These are phyloP conservation scores for Tetraselmis chui DNA, from an alignment of 139 green algal species.

Conservation along the genomic window DNA sequence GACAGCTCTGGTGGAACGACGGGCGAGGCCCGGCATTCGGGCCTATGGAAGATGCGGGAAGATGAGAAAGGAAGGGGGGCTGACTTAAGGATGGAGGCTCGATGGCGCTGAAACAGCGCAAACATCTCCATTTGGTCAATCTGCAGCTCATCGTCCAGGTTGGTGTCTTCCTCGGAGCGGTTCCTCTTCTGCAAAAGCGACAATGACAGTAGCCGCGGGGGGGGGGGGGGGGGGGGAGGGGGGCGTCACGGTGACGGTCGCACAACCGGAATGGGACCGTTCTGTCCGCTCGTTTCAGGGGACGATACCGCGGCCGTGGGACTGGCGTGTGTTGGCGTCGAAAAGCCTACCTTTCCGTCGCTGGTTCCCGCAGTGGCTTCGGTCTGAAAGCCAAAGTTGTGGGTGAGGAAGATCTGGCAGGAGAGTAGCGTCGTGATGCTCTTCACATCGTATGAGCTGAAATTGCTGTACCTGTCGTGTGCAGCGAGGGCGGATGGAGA, in stretches of 20 bases:
- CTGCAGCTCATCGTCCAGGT: not conserved
- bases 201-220: no score
- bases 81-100: not conserved
- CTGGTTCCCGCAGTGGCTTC: not conserved
- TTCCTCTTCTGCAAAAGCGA: not conserved
- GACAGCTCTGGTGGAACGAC: no score
- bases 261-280: no score
- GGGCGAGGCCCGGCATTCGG: no score
- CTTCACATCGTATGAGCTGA: not conserved
- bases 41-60: not conserved
- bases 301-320: no score
- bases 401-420: slow-evolving; percentile 17
- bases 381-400: slow-evolving; percentile 13
- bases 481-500: no score
- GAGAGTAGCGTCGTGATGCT: slow-evolving; percentile 6
- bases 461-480: not conserved
- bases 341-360: not conserved
- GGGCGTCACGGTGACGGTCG: no score
- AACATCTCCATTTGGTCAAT: slow-evolving; percentile 19
- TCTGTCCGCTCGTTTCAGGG: no score
- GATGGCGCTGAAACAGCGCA: slow-evolving; percentile 21
- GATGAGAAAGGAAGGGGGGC: not conserved
- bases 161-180: not conserved
- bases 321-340: no score
- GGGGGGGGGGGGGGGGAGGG: no score